Evolutionary conservation across 2,329 filamentous ascomycete genomes (phyloP).

Genomic region (Ophiostoma ulmi): DNA sequence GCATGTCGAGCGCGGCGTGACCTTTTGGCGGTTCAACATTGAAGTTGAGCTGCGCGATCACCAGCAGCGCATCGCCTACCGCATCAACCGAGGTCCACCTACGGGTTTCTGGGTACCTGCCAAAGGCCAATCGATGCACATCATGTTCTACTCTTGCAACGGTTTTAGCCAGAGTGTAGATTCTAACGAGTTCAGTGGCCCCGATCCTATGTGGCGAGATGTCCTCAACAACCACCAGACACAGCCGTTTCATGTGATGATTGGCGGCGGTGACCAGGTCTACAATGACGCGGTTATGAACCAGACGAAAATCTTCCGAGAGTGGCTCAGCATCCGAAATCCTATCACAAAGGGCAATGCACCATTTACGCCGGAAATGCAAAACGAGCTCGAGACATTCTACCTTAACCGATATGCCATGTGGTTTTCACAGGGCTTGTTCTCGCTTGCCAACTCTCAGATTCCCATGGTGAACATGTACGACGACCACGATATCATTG

Average conservation of each 20-base stretch:
- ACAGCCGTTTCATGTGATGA: slow-evolving; percentile 94
- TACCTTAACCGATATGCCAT: slow-evolving; percentile 83
- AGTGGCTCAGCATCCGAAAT: slow-evolving; percentile 80
- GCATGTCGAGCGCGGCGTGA: slow-evolving; percentile 78
- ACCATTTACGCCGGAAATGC: slow-evolving; percentile 74
- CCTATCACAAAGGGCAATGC: slow-evolving; percentile 71
- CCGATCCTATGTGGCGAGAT: slow-evolving; percentile 95
- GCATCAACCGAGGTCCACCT: slow-evolving; percentile 85
- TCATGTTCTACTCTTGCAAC: slow-evolving; percentile 98
- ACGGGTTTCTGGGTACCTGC: slow-evolving; percentile 93
- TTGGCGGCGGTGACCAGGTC: slow-evolving; percentile 93
- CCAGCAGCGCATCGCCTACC: slow-evolving; percentile 86
- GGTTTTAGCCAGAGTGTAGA: slow-evolving; percentile 82
- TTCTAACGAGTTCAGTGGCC: slow-evolving; percentile 75
- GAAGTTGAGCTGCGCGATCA: slow-evolving; percentile 76
- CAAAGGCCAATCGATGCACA: slow-evolving; percentile 82
- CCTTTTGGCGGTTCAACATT: slow-evolving; percentile 96
- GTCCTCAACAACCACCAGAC: slow-evolving; percentile 89
- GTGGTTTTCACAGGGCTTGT: slow-evolving; percentile 96
- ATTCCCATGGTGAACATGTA: slow-evolving; percentile 99
- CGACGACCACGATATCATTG: slow-evolving; percentile 90
- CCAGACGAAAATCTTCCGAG: slow-evolving; percentile 68
- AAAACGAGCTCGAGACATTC: slow-evolving; percentile 80
- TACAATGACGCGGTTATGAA: slow-evolving; percentile 85
- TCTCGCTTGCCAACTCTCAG: slow-evolving; percentile 85